Evolutionary conservation across 73 alveolate species (phyloP).

Genomic region (Symbiodinium natans): DNA sequence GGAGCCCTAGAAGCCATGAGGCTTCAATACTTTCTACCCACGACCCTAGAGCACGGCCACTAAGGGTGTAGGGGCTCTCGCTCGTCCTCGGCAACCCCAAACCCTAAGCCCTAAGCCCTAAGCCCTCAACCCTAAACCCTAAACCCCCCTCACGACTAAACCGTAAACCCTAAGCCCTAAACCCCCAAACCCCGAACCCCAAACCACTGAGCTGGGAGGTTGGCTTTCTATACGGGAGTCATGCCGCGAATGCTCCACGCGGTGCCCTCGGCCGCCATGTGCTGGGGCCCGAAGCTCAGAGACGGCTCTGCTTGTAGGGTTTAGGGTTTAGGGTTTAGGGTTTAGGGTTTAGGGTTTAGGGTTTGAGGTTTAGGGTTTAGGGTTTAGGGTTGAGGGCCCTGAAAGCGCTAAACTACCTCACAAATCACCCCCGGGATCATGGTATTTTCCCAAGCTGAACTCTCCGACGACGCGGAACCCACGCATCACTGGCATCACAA

Average conservation of each 20-base stretch:
- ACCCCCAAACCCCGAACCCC: not conserved
- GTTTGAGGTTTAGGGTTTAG: not conserved
- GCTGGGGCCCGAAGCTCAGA: constrained; percentile 59
- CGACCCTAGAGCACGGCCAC: too few species aligned
- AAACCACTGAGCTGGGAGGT: not conserved
- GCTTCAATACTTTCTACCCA: too few species aligned
- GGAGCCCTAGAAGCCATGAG: too few species aligned
- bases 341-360: not conserved
- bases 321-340: not conserved
- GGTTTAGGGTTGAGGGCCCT: not conserved
- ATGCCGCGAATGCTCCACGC: constrained; percentile 93
- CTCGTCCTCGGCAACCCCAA: too few species aligned
- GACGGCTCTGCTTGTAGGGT: not conserved
- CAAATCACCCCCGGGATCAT: too few species aligned
- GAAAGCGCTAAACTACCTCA: not conserved
- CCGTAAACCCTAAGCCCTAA: not conserved
- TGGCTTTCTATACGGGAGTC: constrained; percentile 77
- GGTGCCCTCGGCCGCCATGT: constrained; percentile 90
- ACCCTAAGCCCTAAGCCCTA: too few species aligned
- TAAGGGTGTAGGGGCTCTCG: too few species aligned
- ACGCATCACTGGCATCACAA: too few species aligned
- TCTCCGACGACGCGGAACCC: too few species aligned
- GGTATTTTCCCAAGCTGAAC: too few species aligned
- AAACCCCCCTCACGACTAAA: not conserved
- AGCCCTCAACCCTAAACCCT: too few species aligned